A percentile compares a stretch with the other conserved stretches of the same genome.
Conservation (phyloP, 2,329 filamentous ascomycete species). For the Trichoderma sp. region DNA sequence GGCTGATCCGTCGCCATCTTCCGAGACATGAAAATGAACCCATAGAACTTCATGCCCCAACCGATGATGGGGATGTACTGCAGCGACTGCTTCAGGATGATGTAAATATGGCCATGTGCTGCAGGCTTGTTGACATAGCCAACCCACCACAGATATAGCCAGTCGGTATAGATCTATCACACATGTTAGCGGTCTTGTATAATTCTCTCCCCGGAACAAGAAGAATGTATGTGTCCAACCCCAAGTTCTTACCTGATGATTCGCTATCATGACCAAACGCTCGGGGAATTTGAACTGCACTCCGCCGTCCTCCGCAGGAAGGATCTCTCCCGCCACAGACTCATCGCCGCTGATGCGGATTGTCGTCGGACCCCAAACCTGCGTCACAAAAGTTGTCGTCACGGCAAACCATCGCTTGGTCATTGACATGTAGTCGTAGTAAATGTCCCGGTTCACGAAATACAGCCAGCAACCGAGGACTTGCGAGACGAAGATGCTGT, state of each 20-base stretch:
- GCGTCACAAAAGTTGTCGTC: constrained; percentile 75
- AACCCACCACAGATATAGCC: constrained; percentile 92
- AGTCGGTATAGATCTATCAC: constrained; percentile 77
- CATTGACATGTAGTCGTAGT: constrained; percentile 83
- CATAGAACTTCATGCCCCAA: constrained; percentile 80
- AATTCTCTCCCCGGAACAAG: no score
- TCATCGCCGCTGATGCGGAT: constrained; percentile 83
- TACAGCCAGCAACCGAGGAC: constrained; percentile 77
- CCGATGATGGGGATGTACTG: constrained; percentile 80
- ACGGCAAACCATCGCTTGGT: constrained; percentile 85
- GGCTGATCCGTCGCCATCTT: constrained; percentile 82
- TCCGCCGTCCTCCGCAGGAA: constrained; percentile 68
- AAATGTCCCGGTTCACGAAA: constrained; percentile 72
- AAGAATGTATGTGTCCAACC: no score
- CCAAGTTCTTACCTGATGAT: constrained; percentile 67
- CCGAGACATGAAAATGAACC: constrained; percentile 89
- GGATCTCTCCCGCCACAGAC: constrained; percentile 75
- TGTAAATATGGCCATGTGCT: constrained; percentile 86
- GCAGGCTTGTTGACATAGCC: constrained; percentile 75
- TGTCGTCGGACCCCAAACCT: constrained; percentile 84
- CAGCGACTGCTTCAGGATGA: constrained; percentile 85
- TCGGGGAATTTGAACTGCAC: constrained; percentile 80
- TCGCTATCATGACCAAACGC: constrained; percentile 79
- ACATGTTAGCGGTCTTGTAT: background rate
- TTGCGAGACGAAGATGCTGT: constrained; percentile 69